Evolutionary conservation across 2,329 filamentous ascomycete genomes (phyloP), one percentile per base, ranked within the genome.

Genomic region (Fusarium chaquense): DNA sequence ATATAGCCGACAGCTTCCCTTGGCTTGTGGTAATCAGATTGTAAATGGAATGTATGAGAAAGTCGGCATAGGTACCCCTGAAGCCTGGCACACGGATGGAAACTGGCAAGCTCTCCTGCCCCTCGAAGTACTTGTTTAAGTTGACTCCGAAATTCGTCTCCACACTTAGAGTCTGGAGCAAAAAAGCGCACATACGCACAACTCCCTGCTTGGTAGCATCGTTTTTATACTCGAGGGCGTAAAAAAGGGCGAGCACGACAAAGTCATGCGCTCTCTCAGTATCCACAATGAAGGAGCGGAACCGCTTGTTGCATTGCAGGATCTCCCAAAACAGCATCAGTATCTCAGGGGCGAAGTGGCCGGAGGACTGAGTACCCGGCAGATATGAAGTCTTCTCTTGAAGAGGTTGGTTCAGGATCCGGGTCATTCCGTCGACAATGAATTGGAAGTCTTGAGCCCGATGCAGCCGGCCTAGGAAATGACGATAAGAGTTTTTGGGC

Each of bases 311-410:
- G 85, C 95, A 98, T 80, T 99, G 96, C 6, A 96, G 89, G 38
- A 93, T 89, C 82, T 99, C 96, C 96, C 96, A 99, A 77, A 98
- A 98, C 3, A 99, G 85, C 87, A 98, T 96, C 58, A 98, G 90
- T 83, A 97, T 97, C 80, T 99, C 96, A 3, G 96, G 94, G 0
- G 94, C 93, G 86, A 95, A 97, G 76, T 93, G 93, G 54, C 93
- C 84, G 0, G 91, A 88, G 49, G 91, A 88, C 74, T 97, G 93
- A 40, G 91, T 91, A 6, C 94, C 93, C 1, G 95, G 94, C 3
- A 98, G 88, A 78, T 97, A 98, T 1, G 94, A 95, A 13, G 89
- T 88, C 62, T 93, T 97, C 44, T 93, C 91, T 81, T 97, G 93
- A 67, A 98, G 89, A 26, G 95, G 95, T 73, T 98, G 95, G 73